These are phyloP conservation scores for Vanilla planifolia DNA, from an alignment of 106 monocot genomes.

Conservation along the genomic window DNA sequence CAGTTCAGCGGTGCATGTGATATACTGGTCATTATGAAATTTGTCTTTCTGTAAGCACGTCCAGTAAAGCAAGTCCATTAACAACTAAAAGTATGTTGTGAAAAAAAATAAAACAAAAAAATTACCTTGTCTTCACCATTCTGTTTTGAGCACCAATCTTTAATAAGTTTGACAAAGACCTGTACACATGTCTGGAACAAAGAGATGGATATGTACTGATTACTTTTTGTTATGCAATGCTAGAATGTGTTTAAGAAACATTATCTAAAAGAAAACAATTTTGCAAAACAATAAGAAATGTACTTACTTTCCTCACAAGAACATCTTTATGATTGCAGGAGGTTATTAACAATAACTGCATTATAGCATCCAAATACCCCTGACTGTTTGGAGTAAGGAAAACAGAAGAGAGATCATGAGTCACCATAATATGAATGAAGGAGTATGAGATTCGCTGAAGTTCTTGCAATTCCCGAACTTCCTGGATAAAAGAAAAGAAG, in stretches of 20 bases:
- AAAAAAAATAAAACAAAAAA: neutral
- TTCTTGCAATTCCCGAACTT: slow-evolving; percentile 90
- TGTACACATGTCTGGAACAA: slow-evolving; percentile 68
- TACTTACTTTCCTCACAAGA: slow-evolving; percentile 63
- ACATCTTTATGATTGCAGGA: slow-evolving; percentile 84
- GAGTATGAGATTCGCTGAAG: slow-evolving; percentile 66
- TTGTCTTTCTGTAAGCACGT: no score
- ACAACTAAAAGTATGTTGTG: neutral
- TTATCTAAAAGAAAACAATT: neutral
- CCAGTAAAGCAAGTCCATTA: neutral
- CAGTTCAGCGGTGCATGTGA: no score
- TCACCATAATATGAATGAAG: slow-evolving; percentile 84
- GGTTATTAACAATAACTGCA: slow-evolving; percentile 61
- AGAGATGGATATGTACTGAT: neutral
- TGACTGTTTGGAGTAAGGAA: slow-evolving; percentile 59
- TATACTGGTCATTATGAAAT: no score
- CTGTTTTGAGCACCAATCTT: slow-evolving; percentile 73
- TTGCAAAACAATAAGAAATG: neutral
- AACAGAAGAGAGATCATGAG: slow-evolving; percentile 74
- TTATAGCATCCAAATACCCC: slow-evolving; percentile 54
- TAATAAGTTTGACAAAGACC: slow-evolving; percentile 68
- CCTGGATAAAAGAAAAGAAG: slow-evolving; percentile 30
- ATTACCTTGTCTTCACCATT: slow-evolving; percentile 82
- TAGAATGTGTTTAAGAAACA: no score
- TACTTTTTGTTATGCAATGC: neutral